Percentiles rank a stretch among this genome's conserved stretches.
phyloP scores from a whole-genome alignment of 768 basidiomycete genomes.

The Hygrocybe punicea region DNA sequence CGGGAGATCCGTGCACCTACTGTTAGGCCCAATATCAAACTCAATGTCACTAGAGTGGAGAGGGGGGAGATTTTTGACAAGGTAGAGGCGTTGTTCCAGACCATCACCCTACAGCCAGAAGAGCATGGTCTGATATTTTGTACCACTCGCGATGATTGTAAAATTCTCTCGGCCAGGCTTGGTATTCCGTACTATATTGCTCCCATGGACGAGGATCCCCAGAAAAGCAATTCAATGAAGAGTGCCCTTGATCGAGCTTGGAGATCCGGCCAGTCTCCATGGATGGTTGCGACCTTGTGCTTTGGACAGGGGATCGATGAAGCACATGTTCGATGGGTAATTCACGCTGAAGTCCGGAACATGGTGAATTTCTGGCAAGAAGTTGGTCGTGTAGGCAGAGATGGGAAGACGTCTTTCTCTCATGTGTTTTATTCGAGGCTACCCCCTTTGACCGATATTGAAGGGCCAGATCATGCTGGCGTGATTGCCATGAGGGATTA shows the following conservation, averaged over 20 bases:
- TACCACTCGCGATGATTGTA: not conserved
- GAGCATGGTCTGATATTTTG: conserved; percentile 7
- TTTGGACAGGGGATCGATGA: conserved; percentile 8
- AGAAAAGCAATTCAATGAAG: not conserved
- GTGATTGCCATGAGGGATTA: not conserved
- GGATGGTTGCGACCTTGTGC: conserved; percentile 4
- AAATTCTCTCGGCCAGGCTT: not conserved
- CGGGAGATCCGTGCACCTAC: conserved; percentile 5
- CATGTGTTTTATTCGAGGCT: not conserved
- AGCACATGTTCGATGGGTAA: not conserved
- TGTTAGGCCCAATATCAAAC: conserved; percentile 2
- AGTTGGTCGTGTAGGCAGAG: conserved; percentile 1
- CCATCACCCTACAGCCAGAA: not conserved
- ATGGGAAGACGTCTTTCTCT: not conserved
- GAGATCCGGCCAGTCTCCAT: not conserved
- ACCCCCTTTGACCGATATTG: not conserved
- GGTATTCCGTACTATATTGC: conserved; percentile 2
- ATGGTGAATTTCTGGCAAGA: conserved; percentile 1
- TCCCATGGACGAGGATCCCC: not conserved
- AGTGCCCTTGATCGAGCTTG: not conserved
- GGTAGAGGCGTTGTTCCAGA: not conserved
- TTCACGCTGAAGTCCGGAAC: not conserved
- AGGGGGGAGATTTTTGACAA: not conserved
- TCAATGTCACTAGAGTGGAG: not conserved
- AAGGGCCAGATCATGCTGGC: not conserved